phyloP scores from a whole-genome alignment of 805 yeast genomes.

The Saccharomycopsis synnaedendra region DNA sequence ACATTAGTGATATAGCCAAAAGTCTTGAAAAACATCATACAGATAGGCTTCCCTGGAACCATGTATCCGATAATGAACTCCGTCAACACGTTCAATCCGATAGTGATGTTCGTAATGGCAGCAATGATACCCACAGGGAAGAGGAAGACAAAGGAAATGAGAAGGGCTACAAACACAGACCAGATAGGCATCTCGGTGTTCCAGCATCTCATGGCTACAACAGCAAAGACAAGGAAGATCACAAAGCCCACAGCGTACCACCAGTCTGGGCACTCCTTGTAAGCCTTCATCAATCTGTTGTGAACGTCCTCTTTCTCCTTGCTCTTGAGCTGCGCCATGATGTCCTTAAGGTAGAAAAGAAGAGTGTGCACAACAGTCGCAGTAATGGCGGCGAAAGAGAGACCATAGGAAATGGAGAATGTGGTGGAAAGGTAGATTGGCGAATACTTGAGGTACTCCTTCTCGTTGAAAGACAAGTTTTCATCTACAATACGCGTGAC shows the following conservation, averaged over 20 bases:
- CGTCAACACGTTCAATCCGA: conserved; percentile 51
- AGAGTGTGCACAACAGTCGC: conserved; percentile 48
- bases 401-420: conserved; percentile 49
- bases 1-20: conserved; percentile 42
- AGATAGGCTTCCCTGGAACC: conserved; percentile 49
- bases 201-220: conserved; percentile 28
- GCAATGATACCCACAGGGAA: conserved; percentile 52
- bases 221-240: conserved; percentile 34
- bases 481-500: conserved; percentile 36
- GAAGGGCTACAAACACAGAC: conserved; percentile 48
- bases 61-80: conserved; percentile 58
- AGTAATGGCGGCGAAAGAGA: conserved; percentile 50
- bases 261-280: conserved; percentile 55
- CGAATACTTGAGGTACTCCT: conserved; percentile 44
- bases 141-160: conserved; percentile 42
- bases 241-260: conserved; percentile 40
- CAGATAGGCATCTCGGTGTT: conserved; percentile 39
- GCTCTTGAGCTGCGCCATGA: conserved; percentile 31
- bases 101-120: conserved; percentile 48
- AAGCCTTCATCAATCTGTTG: conserved; percentile 42
- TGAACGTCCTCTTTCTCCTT: conserved; percentile 39
- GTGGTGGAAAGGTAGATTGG: conserved; percentile 53
- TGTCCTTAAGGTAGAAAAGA: conserved; percentile 46
- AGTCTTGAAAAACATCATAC: conserved; percentile 52
- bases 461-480: conserved; percentile 31